Percentiles rank a stretch among this genome's conserved stretches.
Evolutionary conservation across 208 protist species (phyloP).

Genomic region (Acanthamoeba royreba): DNA sequence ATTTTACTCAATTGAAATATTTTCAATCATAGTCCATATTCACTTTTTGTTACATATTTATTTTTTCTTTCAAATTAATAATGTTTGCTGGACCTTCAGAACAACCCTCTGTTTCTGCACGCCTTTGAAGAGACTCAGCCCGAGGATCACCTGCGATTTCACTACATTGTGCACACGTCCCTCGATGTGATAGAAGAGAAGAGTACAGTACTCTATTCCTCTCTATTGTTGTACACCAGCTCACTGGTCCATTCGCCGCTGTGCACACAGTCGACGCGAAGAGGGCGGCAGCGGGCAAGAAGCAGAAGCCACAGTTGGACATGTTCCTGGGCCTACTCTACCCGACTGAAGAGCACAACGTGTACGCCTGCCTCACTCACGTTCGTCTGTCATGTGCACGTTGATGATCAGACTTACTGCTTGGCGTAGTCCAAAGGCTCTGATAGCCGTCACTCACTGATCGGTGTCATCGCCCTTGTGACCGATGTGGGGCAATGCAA

Average conservation of each 20-base stretch:
- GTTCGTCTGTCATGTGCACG: too few species aligned
- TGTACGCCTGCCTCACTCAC: conserved; percentile 39
- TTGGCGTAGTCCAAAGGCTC: too few species aligned
- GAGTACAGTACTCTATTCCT: not conserved
- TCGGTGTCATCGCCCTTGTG: too few species aligned
- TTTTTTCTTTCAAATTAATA: not conserved
- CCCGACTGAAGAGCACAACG: conserved; percentile 59
- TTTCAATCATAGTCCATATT: too few species aligned
- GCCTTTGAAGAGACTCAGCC: not conserved
- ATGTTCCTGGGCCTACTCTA: conserved; percentile 54
- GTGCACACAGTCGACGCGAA: not conserved
- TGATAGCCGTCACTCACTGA: too few species aligned
- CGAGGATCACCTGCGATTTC: conserved; percentile 52
- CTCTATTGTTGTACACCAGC: too few species aligned
- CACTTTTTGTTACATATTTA: not conserved
- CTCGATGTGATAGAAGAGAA: conserved; percentile 64
- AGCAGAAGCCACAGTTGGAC: not conserved
- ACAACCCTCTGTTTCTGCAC: conserved; percentile 60
- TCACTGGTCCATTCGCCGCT: not conserved
- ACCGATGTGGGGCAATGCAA: too few species aligned
- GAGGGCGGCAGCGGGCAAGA: not conserved
- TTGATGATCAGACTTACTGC: too few species aligned
- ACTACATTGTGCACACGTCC: conserved; percentile 59
- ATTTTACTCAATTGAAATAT: too few species aligned
- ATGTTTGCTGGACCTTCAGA: not conserved